These are phyloP conservation scores for Didymella segeticola DNA, from an alignment of 2,329 filamentous ascomycete species.

Conservation along the genomic window DNA sequence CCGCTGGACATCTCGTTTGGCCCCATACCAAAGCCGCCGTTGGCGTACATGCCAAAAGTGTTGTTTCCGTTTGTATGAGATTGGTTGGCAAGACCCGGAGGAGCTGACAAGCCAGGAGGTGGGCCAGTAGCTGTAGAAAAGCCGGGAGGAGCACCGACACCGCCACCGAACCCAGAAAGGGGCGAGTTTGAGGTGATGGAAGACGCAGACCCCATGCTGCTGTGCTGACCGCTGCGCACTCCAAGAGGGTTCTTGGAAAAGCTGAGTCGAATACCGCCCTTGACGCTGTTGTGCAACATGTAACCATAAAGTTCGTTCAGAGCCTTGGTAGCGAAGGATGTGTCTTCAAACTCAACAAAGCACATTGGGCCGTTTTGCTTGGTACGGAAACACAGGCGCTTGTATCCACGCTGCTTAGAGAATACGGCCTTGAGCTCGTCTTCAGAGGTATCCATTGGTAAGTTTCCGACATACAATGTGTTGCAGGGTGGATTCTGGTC, in stretches of 20 bases:
- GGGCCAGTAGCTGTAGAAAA: slow-evolving; percentile 77
- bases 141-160: slow-evolving; percentile 60
- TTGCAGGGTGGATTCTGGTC: slow-evolving; percentile 98
- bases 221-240: slow-evolving; percentile 78
- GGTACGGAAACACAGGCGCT: slow-evolving; percentile 90
- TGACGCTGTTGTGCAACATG: slow-evolving; percentile 86
- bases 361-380: slow-evolving; percentile 98
- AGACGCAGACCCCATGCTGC: slow-evolving; percentile 59
- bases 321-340: slow-evolving; percentile 89
- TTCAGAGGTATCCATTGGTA: slow-evolving; percentile 90
- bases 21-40: slow-evolving; percentile 45
- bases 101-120: slow-evolving; percentile 79
- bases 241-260: slow-evolving; percentile 98
- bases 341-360: slow-evolving; percentile 97
- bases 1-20: slow-evolving; percentile 45
- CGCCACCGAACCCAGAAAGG: slow-evolving; percentile 64
- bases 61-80: slow-evolving; percentile 39
- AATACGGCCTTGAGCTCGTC: slow-evolving; percentile 96
- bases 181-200: slow-evolving; percentile 59
- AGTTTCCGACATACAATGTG: slow-evolving; percentile 95
- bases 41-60: slow-evolving; percentile 48
- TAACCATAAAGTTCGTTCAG: slow-evolving; percentile 89
- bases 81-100: slow-evolving; percentile 68
- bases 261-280: slow-evolving; percentile 91
- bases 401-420: slow-evolving; percentile 92